Base-by-base conservation (phyloP, 1,284 basidiomycete species). In the Phaffia rhodozyma region DNA sequence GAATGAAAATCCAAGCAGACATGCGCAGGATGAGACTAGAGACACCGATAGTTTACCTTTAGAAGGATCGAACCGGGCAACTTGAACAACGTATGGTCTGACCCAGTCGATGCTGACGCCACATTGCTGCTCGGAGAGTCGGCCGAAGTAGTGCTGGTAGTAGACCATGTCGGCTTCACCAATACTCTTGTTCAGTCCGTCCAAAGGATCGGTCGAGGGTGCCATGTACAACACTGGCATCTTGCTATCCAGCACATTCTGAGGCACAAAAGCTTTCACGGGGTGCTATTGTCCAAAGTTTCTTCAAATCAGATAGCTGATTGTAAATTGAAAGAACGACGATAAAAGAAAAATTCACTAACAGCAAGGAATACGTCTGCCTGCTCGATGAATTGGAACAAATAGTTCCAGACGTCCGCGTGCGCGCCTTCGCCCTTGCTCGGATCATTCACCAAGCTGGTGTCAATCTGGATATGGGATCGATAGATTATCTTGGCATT, bases 381-480 rank as follows among this genome's bases (percentile, higher is more conserved):
- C 32, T 85, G 79, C 72, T 89, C 81, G 71, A 92, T 88, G 75
- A 89, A 89, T 70, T 88, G 85, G 85, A 86, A 91, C 21, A 91
- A 80, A 74, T 91, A 91, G 71, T 90, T 82, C 89, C 89, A 91
- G 16, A 91, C 89, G 68, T 87, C 86, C 7, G 43, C 47, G 38
- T 66, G 64, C n/a, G 51, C 49, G 2, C 53, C 58, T 7, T 34
- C 47, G 3, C 51, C 55, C 25, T 54, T 49, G 11, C 16, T 85
- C 38, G 82, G 76, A 43, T 82, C 78, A 71, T 86, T 84, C 34
- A 86, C 82, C 59, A 89, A 82, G 73, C 88, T 86, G 68, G 84
- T 86, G 43, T 86, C 83, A 74, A 91, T 89, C 77, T 92, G 89
- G 67, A 91, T 92, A 78, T 91, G 89, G 54, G 89, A 91, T 51